Conservation (phyloP, 2,329 filamentous ascomycete genomes). For the Diplocarpon rosae region DNA sequence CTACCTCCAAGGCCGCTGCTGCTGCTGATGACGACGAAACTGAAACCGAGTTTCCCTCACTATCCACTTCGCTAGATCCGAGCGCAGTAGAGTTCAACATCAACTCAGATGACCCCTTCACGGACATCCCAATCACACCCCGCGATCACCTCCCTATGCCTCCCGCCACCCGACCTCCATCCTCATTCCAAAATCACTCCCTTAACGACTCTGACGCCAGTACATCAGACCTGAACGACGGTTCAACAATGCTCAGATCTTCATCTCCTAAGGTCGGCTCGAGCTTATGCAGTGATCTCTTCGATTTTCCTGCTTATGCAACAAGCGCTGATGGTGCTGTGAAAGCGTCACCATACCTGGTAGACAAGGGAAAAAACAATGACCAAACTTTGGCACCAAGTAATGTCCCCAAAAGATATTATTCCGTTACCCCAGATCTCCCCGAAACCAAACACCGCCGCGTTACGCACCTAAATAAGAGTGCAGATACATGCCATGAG, state of each 20-base stretch:
- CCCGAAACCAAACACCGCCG: slow-evolving; percentile 14
- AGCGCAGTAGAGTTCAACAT: slow-evolving; percentile 3
- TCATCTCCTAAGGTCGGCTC: slow-evolving; percentile 10
- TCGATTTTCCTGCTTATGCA: slow-evolving; percentile 20
- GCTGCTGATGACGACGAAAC: slow-evolving; percentile 8
- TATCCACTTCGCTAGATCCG: slow-evolving; percentile 23
- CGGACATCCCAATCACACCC: neutral
- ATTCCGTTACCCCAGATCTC: slow-evolving; percentile 7
- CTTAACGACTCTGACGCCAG: too few species aligned
- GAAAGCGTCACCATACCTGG: neutral
- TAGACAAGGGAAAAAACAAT: neutral
- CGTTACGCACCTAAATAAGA: slow-evolving; percentile 4
- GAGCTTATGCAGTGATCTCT: slow-evolving; percentile 20
- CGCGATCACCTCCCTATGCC: neutral
- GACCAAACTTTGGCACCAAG: slow-evolving; percentile 1
- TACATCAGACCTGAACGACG: too few species aligned
- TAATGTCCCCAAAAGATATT: slow-evolving; percentile 9
- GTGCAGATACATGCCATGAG: slow-evolving; percentile 1
- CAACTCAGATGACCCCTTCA: neutral
- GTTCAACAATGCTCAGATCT: neutral
- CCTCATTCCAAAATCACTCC: neutral
- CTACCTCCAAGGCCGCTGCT: neutral
- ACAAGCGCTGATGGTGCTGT: slow-evolving; percentile 3
- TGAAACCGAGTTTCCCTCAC: slow-evolving; percentile 30
- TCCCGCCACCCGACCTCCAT: neutral